These are phyloP conservation scores for Epichloe gansuensis DNA, from an alignment of 2,329 filamentous ascomycete genomes.

Conservation along the genomic window DNA sequence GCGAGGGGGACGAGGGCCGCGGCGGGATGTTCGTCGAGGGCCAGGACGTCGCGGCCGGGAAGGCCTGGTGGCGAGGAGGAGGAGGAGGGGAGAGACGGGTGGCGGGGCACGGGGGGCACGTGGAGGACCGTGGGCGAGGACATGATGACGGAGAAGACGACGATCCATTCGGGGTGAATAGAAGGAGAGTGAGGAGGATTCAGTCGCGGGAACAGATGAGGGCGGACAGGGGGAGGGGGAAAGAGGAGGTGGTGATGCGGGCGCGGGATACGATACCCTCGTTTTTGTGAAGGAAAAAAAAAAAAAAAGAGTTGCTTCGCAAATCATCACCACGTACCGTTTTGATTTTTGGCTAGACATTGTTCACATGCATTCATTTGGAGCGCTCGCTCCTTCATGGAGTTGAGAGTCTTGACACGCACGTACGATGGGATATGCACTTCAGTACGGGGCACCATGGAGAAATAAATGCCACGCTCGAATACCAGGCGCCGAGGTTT, in stretches of 20 bases:
- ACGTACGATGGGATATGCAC: too few species aligned
- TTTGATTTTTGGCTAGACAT: too few species aligned
- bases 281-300: conserved; percentile 17
- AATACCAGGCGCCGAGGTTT: too few species aligned
- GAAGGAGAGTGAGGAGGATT: conserved; percentile 17
- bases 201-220: conserved; percentile 18
- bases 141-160: conserved; percentile 9
- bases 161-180: conserved; percentile 23
- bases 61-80: neutral
- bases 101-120: neutral
- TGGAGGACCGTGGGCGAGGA: neutral
- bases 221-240: neutral
- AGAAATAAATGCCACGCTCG: too few species aligned
- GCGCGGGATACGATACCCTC: conserved; percentile 23
- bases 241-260: neutral
- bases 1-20: neutral
- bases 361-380: too few species aligned
- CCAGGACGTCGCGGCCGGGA: too few species aligned
- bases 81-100: neutral
- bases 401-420: too few species aligned
- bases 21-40: conserved; percentile 11
- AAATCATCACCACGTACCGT: too few species aligned
- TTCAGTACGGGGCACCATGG: too few species aligned
- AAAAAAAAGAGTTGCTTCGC: too few species aligned
- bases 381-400: too few species aligned